These are phyloP conservation scores for Dactylellina leptospora DNA, from an alignment of 2,329 filamentous ascomycete genomes.

Conservation along the genomic window DNA sequence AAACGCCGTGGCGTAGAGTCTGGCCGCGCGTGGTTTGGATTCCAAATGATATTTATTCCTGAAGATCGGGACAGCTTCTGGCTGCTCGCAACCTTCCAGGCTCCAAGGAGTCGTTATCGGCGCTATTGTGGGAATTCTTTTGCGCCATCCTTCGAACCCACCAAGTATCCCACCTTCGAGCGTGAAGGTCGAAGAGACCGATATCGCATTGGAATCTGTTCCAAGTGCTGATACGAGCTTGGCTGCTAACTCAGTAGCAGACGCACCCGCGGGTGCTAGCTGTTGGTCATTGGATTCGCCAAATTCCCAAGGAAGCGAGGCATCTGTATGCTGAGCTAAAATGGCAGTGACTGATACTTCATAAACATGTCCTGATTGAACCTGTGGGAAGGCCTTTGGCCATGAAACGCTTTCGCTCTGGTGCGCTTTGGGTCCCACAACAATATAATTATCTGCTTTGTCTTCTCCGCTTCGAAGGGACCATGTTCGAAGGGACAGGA, in stretches of 20 bases:
- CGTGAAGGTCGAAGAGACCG: constrained; percentile 8
- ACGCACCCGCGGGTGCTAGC: neutral
- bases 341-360: constrained; percentile 20
- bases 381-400: constrained; percentile 29
- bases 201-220: neutral
- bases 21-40: constrained; percentile 23
- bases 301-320: neutral
- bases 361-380: constrained; percentile 22
- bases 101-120: constrained; percentile 42
- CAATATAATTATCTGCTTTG: neutral
- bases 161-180: constrained; percentile 37
- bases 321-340: neutral
- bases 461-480: neutral
- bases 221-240: neutral
- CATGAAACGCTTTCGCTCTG: constrained; percentile 31
- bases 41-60: constrained; percentile 24
- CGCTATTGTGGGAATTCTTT: constrained; percentile 11
- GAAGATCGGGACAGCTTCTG: constrained; percentile 25
- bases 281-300: constrained; percentile 6
- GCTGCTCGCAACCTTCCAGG: constrained; percentile 29
- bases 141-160: constrained; percentile 29
- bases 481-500: constrained; percentile 33
- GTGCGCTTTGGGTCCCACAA: constrained; percentile 22
- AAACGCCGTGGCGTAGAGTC: constrained; percentile 36
- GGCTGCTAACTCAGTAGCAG: neutral